phyloP scores from a whole-genome alignment of 2,329 filamentous ascomycete species.

The Reticulascus tulasneorum region DNA sequence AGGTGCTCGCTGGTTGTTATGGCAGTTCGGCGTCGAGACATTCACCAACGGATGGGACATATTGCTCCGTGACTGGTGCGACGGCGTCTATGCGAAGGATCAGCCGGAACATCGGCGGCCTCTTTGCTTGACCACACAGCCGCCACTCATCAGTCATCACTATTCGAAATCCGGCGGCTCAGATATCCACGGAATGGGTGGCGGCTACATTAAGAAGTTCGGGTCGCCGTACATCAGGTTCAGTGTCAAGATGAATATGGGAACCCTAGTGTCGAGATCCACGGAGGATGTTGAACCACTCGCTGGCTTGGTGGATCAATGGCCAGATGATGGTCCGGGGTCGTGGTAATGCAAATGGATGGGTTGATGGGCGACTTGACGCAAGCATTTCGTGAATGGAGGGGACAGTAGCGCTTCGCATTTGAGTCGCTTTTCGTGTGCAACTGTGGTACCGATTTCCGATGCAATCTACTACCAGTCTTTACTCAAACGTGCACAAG shows the following conservation, averaged over 20 bases:
- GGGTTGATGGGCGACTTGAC: too few species aligned
- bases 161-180: constrained; percentile 34
- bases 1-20: constrained; percentile 39
- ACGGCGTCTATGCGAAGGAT: constrained; percentile 28
- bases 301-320: constrained; percentile 25
- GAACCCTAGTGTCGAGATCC: constrained; percentile 29
- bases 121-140: constrained; percentile 38
- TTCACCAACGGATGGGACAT: constrained; percentile 38
- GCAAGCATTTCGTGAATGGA: too few species aligned
- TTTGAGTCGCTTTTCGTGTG: too few species aligned
- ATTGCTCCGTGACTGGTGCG: constrained; percentile 42
- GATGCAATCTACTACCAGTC: too few species aligned
- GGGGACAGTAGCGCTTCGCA: too few species aligned
- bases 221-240: constrained; percentile 31
- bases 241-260: constrained; percentile 37
- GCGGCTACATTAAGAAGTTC: constrained; percentile 22
- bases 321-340: constrained; percentile 21
- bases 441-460: too few species aligned
- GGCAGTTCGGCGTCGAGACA: constrained; percentile 37
- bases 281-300: too few species aligned
- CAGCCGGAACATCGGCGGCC: constrained; percentile 28
- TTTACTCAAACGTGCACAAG: too few species aligned
- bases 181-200: constrained; percentile 32
- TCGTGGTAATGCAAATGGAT: too few species aligned
- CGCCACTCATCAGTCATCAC: constrained; percentile 43